Base-by-base conservation (phyloP, 208 protist genomes). In the Paratrypanosoma confusum region DNA sequence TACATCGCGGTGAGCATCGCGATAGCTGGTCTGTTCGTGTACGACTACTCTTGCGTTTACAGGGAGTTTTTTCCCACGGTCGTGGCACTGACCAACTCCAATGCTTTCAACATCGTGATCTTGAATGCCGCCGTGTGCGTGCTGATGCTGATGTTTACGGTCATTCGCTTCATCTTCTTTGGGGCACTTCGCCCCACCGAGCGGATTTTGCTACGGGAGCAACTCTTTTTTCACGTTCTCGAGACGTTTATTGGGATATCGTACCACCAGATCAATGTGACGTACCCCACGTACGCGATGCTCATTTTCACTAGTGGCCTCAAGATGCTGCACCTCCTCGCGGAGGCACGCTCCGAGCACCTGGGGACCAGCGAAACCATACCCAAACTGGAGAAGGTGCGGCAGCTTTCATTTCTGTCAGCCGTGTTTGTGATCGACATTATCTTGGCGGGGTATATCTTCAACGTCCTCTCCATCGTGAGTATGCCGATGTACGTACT, bases 61-160 rank as follows among this genome's bases (percentile, higher is more conserved):
- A 46, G 53, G 7, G 77, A 81, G 5, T 66, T 81, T 28, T 91
- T 76, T 49, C 54, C 74, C 7, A 62, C 47, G 21, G 62, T 76
- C 20, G 62, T 87, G 5, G 67, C 67, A 14, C 45, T 91, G 34
- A 70, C 68, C 3, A 83, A 76, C 53, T 85, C 73, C 16, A 55
- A 67, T 17, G 16, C 66, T 3, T 91, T 87, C 39, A 50, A 46
- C 22, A n/a, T 84, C 36, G 25, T 81, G 10, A 37, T 59, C 7
- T 56, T 70, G 7, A 86, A 82, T 44, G 26, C 33, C 1, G 56
- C 67, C 7, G 34, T 85, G 14, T 63, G 65, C 3, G 20, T 41
- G 5, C 29, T 48, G 1, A 8, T 72, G 27, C 8, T 70, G 29
- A 14, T 77, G 11, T 85, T 69, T 66, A 31, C 65, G 25, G 8